Base-by-base conservation (phyloP, 148 eudicot genomes). In the Diospyros kaki region DNA sequence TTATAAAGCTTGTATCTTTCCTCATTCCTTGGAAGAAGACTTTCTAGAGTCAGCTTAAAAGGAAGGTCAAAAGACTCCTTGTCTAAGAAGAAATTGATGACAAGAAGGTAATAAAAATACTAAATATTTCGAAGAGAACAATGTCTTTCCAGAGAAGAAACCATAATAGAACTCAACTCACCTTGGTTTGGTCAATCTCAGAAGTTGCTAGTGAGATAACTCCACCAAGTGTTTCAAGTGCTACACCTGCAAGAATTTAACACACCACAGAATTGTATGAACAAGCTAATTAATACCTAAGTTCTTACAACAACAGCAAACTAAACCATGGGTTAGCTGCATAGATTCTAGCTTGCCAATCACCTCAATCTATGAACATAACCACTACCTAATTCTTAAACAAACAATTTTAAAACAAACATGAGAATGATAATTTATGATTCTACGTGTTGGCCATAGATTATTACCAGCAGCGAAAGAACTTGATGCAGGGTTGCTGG, bases 161-260 rank as follows among this genome's bases (percentile, higher is more conserved):
- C 9, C 17, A 64, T 62, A 55, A 66, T 39, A 72, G n/a, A 53
- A 56, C 64, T 73, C 72, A 76, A 67, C 81, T 82, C 76, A 94
- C 97, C 88, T 87, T 67, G 78, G 90, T 87, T 66, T 89, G 89
- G 81, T 92, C 96, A 76, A 94, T 69, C 75, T 87, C 90, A 75
- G 90, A 55, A 77, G 89, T 82, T 62, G 98, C 83, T 70, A 94
- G 86, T 74, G 94, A 89, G 73, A 92, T 75, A 76, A 92, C 87
- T 75, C 94, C 97, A 69, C 91, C 96, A 75, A 94, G 90, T 75
- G 94, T 80, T 82, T 94, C 91, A 78, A 94, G 81, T 67, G 98
- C 98, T 64, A 90, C 69, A 72, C 97, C 97, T 94, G 96, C 83
- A 65, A 65, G 67, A 74, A 46, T 73, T 6, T 68, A 62, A 69